These are phyloP conservation scores for Blastocystis sp. DNA, from an alignment of 352 stramenopile species.

Conservation along the genomic window DNA sequence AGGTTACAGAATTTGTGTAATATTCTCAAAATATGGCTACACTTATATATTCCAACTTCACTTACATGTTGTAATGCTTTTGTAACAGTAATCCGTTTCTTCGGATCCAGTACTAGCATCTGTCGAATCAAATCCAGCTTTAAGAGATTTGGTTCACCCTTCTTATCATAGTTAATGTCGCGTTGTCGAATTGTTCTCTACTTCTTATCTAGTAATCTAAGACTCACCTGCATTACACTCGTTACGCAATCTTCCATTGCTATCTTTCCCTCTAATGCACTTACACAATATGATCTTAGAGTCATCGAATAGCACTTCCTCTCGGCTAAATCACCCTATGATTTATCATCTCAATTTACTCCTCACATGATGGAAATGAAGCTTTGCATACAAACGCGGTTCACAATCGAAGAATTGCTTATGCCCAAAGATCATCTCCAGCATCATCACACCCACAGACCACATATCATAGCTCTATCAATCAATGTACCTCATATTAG, in stretches of 20 bases:
- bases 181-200: constrained; percentile 27
- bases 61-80: constrained; percentile 7
- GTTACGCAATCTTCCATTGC: constrained; percentile 32
- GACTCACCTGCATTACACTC: constrained; percentile 4
- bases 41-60: not conserved
- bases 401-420: constrained; percentile 54
- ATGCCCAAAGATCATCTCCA: constrained; percentile 58
- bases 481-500: too few species aligned
- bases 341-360: not conserved
- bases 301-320: constrained; percentile 47
- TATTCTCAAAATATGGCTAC: constrained; percentile 41
- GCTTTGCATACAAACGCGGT: not conserved
- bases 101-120: constrained; percentile 36
- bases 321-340: constrained; percentile 11
- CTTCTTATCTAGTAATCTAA: not conserved
- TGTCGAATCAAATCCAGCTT: constrained; percentile 49
- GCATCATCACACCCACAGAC: constrained; percentile 59
- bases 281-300: constrained; percentile 48
- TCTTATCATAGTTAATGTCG: constrained; percentile 9
- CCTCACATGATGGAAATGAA: constrained; percentile 14
- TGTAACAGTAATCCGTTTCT: constrained; percentile 30
- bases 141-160: not conserved
- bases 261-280: not conserved
- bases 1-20: not conserved
- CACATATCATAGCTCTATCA: constrained; percentile 61